Evolutionary conservation across 2,329 filamentous ascomycete genomes (phyloP), one percentile per base, ranked within the genome.

Genomic region (Colletotrichum navitas): DNA sequence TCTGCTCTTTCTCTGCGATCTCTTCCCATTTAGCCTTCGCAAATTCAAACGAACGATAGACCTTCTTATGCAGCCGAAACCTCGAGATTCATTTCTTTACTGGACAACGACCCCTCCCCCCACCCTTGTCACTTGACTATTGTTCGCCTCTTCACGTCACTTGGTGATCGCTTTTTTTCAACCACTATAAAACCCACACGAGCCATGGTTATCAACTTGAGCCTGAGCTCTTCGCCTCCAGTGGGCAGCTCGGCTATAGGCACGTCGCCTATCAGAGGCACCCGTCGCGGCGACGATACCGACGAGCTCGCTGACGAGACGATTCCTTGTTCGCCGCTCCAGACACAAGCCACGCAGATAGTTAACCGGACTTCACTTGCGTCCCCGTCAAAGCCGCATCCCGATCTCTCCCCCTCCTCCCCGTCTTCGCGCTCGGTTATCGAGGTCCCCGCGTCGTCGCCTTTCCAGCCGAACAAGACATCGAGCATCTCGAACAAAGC

Each of bases 381-480:
- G 2, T 67, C 76, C 1, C 66, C 71, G 29, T 66, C 75, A 52
- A 52, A 80, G 3, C 66, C 77, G 2, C 66, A 71, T 18, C 65
- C 74, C 56, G 56, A 80, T 67, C 45, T 81, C 54, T 47, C 79
- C 54, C 45, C 79, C 55, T 81, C 82, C 32, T 84, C 86, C 10
- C 87, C 87, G 0, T 83, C 84, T 11, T 76, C 80, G n/a, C 64
- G 71, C 32, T 83, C 84, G 43, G 76, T 84, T 24, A 79, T 98
- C 67, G 95, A 97, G 80, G 95, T 98, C 3, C 91, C 92, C 39
- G 93, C 94, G n/a, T 98, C 95, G 3, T 98, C 95, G 1, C 95
- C 94, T 2, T 86, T 91, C 68, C 87, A 79, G 79, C 76, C 65
- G 76, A 77, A 70, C 72, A 73, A 74, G 66, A 66, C 54, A 62